Base-by-base conservation (phyloP, 768 basidiomycete genomes). In the Amylocystis lapponica region DNA sequence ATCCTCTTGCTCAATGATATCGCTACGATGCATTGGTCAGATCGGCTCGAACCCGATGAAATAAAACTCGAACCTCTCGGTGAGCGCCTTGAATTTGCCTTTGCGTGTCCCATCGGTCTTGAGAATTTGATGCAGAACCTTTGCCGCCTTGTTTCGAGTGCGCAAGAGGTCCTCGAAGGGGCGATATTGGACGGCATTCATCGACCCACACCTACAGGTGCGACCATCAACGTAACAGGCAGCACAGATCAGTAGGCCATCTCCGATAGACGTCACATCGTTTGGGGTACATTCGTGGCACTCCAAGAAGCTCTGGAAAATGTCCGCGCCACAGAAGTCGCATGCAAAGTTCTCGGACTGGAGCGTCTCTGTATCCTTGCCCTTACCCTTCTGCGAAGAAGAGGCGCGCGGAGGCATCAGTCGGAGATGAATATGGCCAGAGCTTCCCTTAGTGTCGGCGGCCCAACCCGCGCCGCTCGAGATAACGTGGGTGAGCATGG, bases 251-350 rank as follows among this genome's bases (percentile, higher is more conserved):
- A 73, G 59, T 44, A 78, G 64, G 11, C 71, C 74, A 46, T 70
- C 69, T 1, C 72, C 73, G 23, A 46, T n/a, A 16, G 13, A 27
- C 8, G 25, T 19, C 17, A 41, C 6, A 7, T 42, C 45, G 10
- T 41, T 39, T 22, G 17, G 32, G 27, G 34, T 9, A 46, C 86
- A 85, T 1, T 51, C 46, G 2, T 58, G 55, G 55, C 88, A 91
- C 57, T 85, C 80, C 49, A 91, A 85, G 58, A 81, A 89, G 47
- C 82, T 81, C 50, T 87, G 81, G 51, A 90, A 91, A 46, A 92
- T 75, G 54, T 92, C 89, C 3, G 75, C 76, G 14, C 78, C 81
- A 53, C 89, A 92, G 57, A 87, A 90, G 56, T 91, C 87, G 54
- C 89, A 91, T 54, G 65, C 27, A 75, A 66, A 29, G 35, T 51